Percentiles rank a stretch among this genome's conserved stretches.
Evolutionary conservation across 2,329 filamentous ascomycete species (phyloP).

Genomic region (Scytalidium sp.): DNA sequence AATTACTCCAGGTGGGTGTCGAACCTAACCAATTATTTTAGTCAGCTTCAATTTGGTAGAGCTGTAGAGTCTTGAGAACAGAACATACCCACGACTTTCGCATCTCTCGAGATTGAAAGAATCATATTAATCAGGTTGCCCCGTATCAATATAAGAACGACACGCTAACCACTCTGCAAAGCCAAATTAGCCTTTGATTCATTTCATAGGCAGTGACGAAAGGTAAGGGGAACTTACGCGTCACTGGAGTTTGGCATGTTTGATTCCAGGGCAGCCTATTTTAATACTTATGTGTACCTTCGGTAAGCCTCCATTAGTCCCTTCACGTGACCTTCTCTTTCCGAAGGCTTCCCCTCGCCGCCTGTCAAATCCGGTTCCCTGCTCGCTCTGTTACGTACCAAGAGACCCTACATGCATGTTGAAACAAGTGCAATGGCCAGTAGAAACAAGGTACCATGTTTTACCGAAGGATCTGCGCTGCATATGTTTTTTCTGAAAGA

Average conservation of each 20-base stretch:
- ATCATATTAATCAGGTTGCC: background rate
- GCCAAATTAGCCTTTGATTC: background rate
- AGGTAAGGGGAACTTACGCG: background rate
- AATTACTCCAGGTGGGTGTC: background rate
- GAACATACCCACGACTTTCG: background rate
- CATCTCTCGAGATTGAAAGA: background rate
- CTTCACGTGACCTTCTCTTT: too few relatives aligned
- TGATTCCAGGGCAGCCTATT: background rate
- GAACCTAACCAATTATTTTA: background rate
- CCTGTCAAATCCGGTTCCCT: too few relatives aligned
- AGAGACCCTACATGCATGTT: too few relatives aligned
- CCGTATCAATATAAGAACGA: background rate
- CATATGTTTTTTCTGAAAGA: too few relatives aligned
- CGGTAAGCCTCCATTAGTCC: too few relatives aligned
- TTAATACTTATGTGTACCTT: background rate
- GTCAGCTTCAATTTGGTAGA: background rate
- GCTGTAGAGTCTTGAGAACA: background rate
- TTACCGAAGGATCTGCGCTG: too few relatives aligned
- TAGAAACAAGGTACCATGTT: too few relatives aligned
- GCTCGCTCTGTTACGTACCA: too few relatives aligned
- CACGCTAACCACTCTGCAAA: background rate
- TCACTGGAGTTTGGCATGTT: background rate
- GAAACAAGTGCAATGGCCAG: too few relatives aligned
- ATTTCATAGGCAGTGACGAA: background rate
- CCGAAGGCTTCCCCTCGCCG: too few relatives aligned